Evolutionary conservation across 1,139 yeast genomes (phyloP).

Genomic region (Nakaseomyces sp.): DNA sequence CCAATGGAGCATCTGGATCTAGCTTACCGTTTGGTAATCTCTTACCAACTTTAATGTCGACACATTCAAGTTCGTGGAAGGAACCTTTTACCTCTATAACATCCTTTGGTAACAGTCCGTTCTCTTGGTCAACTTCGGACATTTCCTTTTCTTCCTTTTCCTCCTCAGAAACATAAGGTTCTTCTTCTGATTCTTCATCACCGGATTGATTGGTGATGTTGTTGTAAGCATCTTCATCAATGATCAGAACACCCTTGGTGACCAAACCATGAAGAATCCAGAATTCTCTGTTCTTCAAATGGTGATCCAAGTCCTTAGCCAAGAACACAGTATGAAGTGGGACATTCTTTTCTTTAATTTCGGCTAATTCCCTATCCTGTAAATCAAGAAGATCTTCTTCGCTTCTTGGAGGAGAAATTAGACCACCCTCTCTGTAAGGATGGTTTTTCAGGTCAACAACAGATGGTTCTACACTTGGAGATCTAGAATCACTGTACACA

Average conservation of each 20-base stretch:
- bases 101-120: conserved; percentile 69
- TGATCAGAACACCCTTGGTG: conserved; percentile 62
- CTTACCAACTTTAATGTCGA: conserved; percentile 52
- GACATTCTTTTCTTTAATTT: conserved; percentile 33
- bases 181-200: background rate
- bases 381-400: conserved; percentile 37
- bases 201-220: background rate
- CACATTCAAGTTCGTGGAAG: conserved; percentile 86
- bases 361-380: conserved; percentile 27
- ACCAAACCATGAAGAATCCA: conserved; percentile 88
- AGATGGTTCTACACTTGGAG: background rate
- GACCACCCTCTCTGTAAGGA: background rate
- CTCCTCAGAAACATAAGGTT: conserved; percentile 1
- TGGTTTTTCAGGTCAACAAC: background rate
- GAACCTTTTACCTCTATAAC: conserved; percentile 62
- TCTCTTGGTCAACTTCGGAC: conserved; percentile 37
- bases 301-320: conserved; percentile 50
- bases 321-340: conserved; percentile 85
- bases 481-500: background rate
- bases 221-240: conserved; percentile 71
- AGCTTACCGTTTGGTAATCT: conserved; percentile 32
- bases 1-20: conserved; percentile 37
- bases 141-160: background rate
- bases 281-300: conserved; percentile 68
- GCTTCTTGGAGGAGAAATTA: conserved; percentile 1